These are phyloP conservation scores for Emergomyces africanus DNA, from an alignment of 2,329 filamentous ascomycete species.

Conservation along the genomic window DNA sequence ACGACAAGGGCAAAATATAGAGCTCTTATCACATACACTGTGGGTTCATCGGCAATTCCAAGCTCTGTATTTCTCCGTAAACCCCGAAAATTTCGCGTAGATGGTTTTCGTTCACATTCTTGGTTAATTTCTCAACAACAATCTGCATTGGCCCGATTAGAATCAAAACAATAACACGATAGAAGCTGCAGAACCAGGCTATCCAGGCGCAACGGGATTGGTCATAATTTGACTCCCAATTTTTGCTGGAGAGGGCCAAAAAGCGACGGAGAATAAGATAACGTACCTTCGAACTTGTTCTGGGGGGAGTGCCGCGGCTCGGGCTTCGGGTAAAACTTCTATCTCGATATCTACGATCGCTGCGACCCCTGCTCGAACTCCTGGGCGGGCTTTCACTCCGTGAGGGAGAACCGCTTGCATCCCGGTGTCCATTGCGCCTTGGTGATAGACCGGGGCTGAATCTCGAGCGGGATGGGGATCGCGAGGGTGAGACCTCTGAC, in stretches of 20 bases:
- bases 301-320: constrained; percentile 15
- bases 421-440: constrained; percentile 14
- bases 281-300: constrained; percentile 25
- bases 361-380: constrained; percentile 30
- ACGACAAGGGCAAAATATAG: neutral
- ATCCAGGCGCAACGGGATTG: neutral
- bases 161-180: neutral
- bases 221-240: neutral
- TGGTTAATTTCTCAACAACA: constrained; percentile 89
- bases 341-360: constrained; percentile 25
- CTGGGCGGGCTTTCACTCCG: constrained; percentile 16
- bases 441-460: constrained; percentile 19
- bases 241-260: neutral
- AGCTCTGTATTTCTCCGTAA: constrained; percentile 73
- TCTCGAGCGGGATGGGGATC: constrained; percentile 24
- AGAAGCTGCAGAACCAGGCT: neutral
- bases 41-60: constrained; percentile 83
- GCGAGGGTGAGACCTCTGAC: constrained; percentile 17
- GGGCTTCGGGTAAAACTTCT: constrained; percentile 25
- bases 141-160: constrained; percentile 44
- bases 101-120: constrained; percentile 83
- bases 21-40: constrained; percentile 48
- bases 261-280: neutral
- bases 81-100: constrained; percentile 82
- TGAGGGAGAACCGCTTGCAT: constrained; percentile 18